Conservation (phyloP, 805 yeast species). For the Yarrowia osloensis region DNA sequence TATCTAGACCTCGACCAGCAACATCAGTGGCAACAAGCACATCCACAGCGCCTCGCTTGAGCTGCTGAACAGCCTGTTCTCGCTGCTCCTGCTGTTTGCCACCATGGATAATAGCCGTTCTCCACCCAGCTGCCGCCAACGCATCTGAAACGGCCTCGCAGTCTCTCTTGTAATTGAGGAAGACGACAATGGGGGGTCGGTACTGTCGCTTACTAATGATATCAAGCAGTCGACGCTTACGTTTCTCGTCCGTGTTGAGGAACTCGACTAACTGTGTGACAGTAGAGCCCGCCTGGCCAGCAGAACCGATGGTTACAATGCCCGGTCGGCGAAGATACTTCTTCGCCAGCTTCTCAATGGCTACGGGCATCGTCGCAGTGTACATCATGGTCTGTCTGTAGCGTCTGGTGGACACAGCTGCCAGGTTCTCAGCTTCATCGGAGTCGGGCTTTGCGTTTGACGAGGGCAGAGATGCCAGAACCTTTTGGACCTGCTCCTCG, state of each 20-base stretch:
- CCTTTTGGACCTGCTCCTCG: constrained; percentile 70
- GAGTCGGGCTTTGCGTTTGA: constrained; percentile 47
- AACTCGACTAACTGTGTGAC: constrained; percentile 71
- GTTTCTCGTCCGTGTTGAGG: constrained; percentile 49
- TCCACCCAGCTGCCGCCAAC: constrained; percentile 50
- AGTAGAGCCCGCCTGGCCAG: constrained; percentile 64
- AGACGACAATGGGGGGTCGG: constrained; percentile 69
- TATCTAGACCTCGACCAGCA: constrained; percentile 94
- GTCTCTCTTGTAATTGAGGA: constrained; percentile 72
- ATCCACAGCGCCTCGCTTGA: constrained; percentile 58
- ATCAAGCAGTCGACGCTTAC: constrained; percentile 49
- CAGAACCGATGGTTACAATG: constrained; percentile 64
- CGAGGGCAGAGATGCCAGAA: constrained; percentile 58
- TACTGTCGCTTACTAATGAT: constrained; percentile 44
- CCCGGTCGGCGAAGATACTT: constrained; percentile 64
- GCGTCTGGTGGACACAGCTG: constrained; percentile 34
- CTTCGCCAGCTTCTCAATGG: constrained; percentile 66
- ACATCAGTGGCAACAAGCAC: constrained; percentile 89
- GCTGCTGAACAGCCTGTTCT: constrained; percentile 67
- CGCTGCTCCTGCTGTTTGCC: constrained; percentile 82
- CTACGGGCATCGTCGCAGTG: constrained; percentile 87
- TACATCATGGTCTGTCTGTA: constrained; percentile 78
- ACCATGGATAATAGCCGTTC: constrained; percentile 75
- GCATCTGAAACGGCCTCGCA: constrained; percentile 68
- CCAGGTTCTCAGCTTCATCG: constrained; percentile 36